Percentiles rank a stretch among this genome's conserved stretches.
Evolutionary conservation across 192 early-diverging fungal species (phyloP).

Genomic region (Linnemannia hyalina): DNA sequence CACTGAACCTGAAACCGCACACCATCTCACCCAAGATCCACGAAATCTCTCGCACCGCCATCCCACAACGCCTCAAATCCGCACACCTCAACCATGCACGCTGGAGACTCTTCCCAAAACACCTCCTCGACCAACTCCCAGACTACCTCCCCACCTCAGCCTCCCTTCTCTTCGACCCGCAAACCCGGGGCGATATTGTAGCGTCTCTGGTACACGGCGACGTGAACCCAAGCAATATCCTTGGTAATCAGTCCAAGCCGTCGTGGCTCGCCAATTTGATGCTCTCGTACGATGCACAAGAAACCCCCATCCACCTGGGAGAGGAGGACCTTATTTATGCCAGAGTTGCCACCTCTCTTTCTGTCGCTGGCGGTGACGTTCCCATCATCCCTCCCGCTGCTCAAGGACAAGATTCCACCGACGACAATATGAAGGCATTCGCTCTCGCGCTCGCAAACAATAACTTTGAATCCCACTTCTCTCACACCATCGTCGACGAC

Average conservation of each 20-base stretch:
- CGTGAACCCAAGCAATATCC: constrained; percentile 51
- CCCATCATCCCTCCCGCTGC: too few species aligned
- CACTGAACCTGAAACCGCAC: neutral
- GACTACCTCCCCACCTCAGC: constrained; percentile 39
- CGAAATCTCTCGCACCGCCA: neutral
- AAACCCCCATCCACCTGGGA: neutral
- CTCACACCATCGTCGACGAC: too few species aligned
- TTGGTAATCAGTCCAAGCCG: constrained; percentile 1
- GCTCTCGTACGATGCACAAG: neutral
- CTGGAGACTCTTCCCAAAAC: constrained; percentile 51
- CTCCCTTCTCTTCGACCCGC: constrained; percentile 36
- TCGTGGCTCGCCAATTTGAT: neutral
- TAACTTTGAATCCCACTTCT: too few species aligned
- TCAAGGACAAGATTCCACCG: too few species aligned
- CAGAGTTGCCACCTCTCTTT: too few species aligned
- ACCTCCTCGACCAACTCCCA: constrained; percentile 39
- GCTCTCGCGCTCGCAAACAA: too few species aligned
- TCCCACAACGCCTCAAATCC: neutral
- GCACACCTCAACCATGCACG: constrained; percentile 29
- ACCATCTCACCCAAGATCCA: neutral
- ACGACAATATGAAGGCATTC: too few species aligned
- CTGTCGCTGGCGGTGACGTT: too few species aligned
- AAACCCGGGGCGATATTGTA: neutral
- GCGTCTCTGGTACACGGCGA: constrained; percentile 56
- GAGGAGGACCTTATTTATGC: too few species aligned